Evolutionary conservation across 2,329 filamentous ascomycete genomes (phyloP), one percentile per base, ranked within the genome.

Genomic region (Hymenoscyphus salicellus): DNA sequence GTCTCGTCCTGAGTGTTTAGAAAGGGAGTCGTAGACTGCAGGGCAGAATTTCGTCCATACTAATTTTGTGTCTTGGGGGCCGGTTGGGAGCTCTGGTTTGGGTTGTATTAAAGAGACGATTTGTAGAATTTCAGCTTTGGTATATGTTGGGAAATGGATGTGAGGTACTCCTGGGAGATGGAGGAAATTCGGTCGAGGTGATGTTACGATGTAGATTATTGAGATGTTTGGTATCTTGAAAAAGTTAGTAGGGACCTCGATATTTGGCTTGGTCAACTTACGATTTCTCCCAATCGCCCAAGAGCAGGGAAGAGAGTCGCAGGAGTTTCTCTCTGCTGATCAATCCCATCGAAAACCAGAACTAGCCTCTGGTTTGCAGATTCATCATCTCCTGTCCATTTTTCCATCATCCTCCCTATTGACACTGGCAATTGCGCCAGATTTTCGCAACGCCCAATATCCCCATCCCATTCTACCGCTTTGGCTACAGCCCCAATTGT

Each of bases 261-360:
- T 32, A 63, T 30, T 66, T 62, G 55, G 17, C 23, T 52, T 17
- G 20, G 20, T 30, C 10, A 58, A 79, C 88, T 72, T 79, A 95
- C 91, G 66, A 89, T 84, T 76, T 97, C 93, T 16, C 91, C 89
- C 23, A 99, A 77, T 66, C 93, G 85, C 26, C 90, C 91, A 67
- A 99, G 79, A 14, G 91, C 93, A 36, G 93, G 88, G 4, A 97
- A 79, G 16, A 98, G 78, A 1, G 92, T 96, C 2, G 87, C 83
- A 5, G 90, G 86, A 5, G 90, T 87, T 73, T 98, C 94, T 72
- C 89, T 84, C 76, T 97, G 91, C 67, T 84, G 85, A 76, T 98
- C 94, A 64, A 98, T 89, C 11, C 87, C 91, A 79, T 98, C 95
- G 68, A 98, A 84, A 11, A 97, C 91, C 64, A 98, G 78, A 8